Evolutionary conservation across 805 yeast species (phyloP), one percentile per base, ranked within the genome.

Genomic region (Metschnikowia koreensis): DNA sequence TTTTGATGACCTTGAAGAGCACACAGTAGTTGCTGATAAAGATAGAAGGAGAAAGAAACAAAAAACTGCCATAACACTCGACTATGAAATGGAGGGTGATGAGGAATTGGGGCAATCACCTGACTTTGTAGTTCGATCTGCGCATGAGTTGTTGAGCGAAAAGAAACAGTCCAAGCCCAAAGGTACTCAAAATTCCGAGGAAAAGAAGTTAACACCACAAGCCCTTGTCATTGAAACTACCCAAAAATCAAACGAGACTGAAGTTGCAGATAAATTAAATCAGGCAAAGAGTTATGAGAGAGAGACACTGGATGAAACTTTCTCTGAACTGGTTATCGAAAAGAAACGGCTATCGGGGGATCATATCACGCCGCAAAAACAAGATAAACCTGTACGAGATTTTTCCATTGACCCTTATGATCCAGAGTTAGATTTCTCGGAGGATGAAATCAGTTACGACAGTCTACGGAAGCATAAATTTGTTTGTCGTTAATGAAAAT

Each of bases 1-100:
- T 65, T 85, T 84, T 61, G 75, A 70, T 11, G 81, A 77, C 53
- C 59, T 79, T 54, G 48, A 40, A 39, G 39, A 47, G 13, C 37
- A 27, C n/a, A 17, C 38, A 13, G 13, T 11, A 16, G 48, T 45
- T 16, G 34, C 39, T 40, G 46, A 40, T 3, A 44, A 38, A 12
- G 31, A 40, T 15, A 51, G 41, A 41, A 47, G 46, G 48, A 54
- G 54, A 40, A 61, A 61, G 48, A 65, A 60, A 55, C 69, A 61
- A 55, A 65, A 65, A 46, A 58, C 67, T 29, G 62, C 64, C 40
- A 70, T 73, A 1, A 70, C 60, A 46, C 57, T 78, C 17, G 61
- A 58, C 31, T 68, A 74, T 53, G 75, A 64, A 8, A 73, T 63
- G 8, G 66, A 70, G 39, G 79, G 68, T 0, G 76, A 68, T 7